Evolutionary conservation across 2,329 filamentous ascomycete species (phyloP).

Genomic region (Fusarium metavorans): DNA sequence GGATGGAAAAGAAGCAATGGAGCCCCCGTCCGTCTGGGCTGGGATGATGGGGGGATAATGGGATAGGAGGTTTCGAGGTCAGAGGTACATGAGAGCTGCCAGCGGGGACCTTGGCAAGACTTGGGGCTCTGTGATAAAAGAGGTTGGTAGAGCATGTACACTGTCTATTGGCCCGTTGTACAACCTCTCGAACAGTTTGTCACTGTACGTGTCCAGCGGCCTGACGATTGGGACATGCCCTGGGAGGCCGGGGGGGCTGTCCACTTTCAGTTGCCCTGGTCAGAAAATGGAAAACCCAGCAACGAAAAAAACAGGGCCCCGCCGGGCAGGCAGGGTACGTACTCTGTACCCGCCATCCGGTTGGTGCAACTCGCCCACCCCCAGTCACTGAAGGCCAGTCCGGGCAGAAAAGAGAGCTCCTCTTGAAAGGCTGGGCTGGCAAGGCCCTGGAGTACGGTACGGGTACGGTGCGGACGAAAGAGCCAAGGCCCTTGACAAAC

Average conservation of each 20-base stretch:
- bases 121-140: neutral
- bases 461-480: constrained; percentile 1
- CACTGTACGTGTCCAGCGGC: constrained; percentile 17
- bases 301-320: neutral
- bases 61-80: constrained; percentile 23
- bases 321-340: constrained; percentile 37
- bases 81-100: constrained; percentile 12
- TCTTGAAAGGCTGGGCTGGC: neutral
- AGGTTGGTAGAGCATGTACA: constrained; percentile 24
- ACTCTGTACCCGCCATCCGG: constrained; percentile 26
- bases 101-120: constrained; percentile 30
- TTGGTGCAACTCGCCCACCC: constrained; percentile 24
- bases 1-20: constrained; percentile 41
- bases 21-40: constrained; percentile 18
- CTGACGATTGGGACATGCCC: constrained; percentile 9
- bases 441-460: neutral
- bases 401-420: neutral
- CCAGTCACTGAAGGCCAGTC: constrained; percentile 17
- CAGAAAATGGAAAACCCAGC: constrained; percentile 35
- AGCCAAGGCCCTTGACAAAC: constrained; percentile 30
- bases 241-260: constrained; percentile 2
- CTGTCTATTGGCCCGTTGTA: neutral
- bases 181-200: neutral
- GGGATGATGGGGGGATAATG: neutral
- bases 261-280: constrained; percentile 33